These are phyloP conservation scores for Nicotiana benthamiana DNA, from an alignment of 257 asterid genomes.

Conservation along the genomic window DNA sequence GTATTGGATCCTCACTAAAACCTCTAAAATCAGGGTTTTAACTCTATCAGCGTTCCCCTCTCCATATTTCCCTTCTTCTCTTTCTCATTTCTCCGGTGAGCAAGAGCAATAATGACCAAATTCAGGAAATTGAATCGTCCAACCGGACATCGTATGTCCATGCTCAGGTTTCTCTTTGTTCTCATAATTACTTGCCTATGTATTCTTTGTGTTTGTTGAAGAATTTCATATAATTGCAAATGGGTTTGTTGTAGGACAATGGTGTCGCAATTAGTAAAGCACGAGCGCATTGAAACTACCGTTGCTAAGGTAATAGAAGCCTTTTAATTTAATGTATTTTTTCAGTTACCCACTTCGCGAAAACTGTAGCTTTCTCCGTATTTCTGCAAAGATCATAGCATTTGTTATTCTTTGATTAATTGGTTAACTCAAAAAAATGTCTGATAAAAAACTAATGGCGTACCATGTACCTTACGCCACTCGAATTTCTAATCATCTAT, in stretches of 20 bases:
- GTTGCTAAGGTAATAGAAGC: constrained; percentile 53
- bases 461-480: neutral
- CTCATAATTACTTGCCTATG: neutral
- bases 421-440: neutral
- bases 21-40: constrained; percentile 8
- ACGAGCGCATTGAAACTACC: constrained; percentile 91
- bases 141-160: constrained; percentile 77
- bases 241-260: constrained; percentile 49
- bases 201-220: neutral
- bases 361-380: neutral
- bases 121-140: constrained; percentile 86
- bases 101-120: constrained; percentile 47
- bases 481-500: neutral
- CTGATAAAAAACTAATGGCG: neutral
- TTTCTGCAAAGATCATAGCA: neutral
- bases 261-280: constrained; percentile 93
- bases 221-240: neutral
- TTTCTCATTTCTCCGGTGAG: neutral
- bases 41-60: neutral
- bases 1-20: neutral
- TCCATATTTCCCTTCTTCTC: neutral
- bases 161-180: constrained; percentile 55
- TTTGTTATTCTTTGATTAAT: neutral
- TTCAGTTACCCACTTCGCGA: neutral
- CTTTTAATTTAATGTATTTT: neutral